Evolutionary conservation across 306 rosid species (phyloP).

Genomic region (Pyrus pyrifolia): DNA sequence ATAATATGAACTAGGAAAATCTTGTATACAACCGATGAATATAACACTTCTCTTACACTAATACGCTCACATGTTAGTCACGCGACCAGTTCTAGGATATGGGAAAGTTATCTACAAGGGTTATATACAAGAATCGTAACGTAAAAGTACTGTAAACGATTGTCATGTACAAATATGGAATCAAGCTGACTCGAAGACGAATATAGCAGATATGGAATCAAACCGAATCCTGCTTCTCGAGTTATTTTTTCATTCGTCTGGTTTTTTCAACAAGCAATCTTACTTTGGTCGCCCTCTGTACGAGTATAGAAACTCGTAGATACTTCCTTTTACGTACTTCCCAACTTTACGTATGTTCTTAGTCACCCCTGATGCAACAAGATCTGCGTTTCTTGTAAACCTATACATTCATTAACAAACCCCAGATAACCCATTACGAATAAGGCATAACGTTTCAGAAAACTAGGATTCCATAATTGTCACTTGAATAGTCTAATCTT

Average conservation of each 20-base stretch:
- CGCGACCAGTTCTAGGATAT: background rate
- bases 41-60: background rate
- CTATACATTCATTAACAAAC: background rate
- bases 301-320: background rate
- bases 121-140: background rate
- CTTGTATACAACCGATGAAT: too few relatives aligned
- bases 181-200: too few relatives aligned
- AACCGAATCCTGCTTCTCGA: background rate
- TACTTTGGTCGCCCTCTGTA: conserved; percentile 6
- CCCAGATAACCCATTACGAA: background rate
- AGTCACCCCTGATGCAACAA: conserved; percentile 11
- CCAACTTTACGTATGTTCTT: conserved; percentile 11
- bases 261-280: background rate
- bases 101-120: background rate
- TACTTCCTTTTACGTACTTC: background rate
- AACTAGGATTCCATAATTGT: background rate
- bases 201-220: background rate
- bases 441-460: background rate
- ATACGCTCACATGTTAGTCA: background rate
- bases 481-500: background rate
- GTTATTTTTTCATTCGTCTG: background rate
- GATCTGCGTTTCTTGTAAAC: conserved; percentile 15
- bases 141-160: background rate
- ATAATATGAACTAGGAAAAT: too few relatives aligned
- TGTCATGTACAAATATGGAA: background rate